Conservation (phyloP, 345 rosid species). For the Aquilaria yunnanensis region DNA sequence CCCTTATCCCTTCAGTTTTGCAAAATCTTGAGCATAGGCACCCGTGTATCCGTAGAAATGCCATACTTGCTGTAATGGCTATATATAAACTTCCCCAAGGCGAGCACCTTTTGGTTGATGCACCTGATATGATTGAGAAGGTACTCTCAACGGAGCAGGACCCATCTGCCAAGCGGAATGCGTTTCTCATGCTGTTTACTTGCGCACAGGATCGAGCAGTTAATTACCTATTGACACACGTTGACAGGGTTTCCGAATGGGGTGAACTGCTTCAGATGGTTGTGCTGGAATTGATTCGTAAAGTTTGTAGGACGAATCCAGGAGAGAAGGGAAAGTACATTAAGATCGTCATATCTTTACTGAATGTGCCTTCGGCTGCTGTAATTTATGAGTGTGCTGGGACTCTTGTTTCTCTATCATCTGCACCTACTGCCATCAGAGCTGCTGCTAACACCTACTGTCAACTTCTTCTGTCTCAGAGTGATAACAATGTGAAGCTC, state of each 20-base stretch:
- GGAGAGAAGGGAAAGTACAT: slow-evolving; percentile 66
- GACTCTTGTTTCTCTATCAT: slow-evolving; percentile 75
- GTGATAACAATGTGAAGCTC: slow-evolving; percentile 79
- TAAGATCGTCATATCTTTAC: slow-evolving; percentile 49
- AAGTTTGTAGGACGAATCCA: slow-evolving; percentile 50
- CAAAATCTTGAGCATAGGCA: slow-evolving; percentile 52
- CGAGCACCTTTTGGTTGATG: slow-evolving; percentile 62
- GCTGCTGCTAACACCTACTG: slow-evolving; percentile 70
- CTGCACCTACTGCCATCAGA: slow-evolving; percentile 74
- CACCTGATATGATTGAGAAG: slow-evolving; percentile 66
- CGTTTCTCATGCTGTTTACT: slow-evolving; percentile 60
- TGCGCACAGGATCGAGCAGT: slow-evolving; percentile 55
- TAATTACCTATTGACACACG: slow-evolving; percentile 47
- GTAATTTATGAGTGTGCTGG: slow-evolving; percentile 60
- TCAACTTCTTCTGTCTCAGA: slow-evolving; percentile 74
- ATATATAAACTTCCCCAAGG: slow-evolving; percentile 43
- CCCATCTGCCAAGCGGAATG: slow-evolving; percentile 54
- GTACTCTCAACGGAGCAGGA: slow-evolving; percentile 54
- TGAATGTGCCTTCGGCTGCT: slow-evolving; percentile 56
- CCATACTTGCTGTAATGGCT: slow-evolving; percentile 20
- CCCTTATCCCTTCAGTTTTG: slow-evolving; percentile 64
- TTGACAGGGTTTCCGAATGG: slow-evolving; percentile 55
- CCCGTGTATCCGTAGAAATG: slow-evolving; percentile 19
- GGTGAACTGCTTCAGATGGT: slow-evolving; percentile 66
- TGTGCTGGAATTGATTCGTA: slow-evolving; percentile 54